phyloP scores from a whole-genome alignment of 306 rosid genomes.

The Vachellia collinsii region DNA sequence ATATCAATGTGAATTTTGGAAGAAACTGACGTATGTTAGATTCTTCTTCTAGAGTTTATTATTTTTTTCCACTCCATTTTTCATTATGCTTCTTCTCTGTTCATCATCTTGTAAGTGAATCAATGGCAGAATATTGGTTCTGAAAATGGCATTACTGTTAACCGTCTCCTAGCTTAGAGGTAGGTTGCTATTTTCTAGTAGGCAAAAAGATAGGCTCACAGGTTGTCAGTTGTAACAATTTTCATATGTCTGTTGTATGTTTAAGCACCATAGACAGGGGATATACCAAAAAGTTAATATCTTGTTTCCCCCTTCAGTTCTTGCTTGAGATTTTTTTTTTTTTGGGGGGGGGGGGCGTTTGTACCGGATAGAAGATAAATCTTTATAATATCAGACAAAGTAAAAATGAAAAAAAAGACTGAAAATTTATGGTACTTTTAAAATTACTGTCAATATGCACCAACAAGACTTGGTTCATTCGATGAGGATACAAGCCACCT shows the following conservation, averaged over 20 bases:
- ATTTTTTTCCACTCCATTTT: not conserved
- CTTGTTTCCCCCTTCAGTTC: not conserved
- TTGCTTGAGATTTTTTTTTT: not conserved
- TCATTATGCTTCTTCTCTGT: not conserved
- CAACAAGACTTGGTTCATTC: not conserved
- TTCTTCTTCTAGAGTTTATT: constrained; percentile 31
- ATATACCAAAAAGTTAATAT: constrained; percentile 4
- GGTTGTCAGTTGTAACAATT: constrained; percentile 14
- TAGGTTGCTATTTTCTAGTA: not conserved
- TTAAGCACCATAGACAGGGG: not conserved
- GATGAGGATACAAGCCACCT: not conserved
- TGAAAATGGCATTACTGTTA: not conserved
- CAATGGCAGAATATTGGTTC: constrained; percentile 21
- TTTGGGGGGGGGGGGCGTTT: not conserved
- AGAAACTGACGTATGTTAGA: constrained; percentile 13
- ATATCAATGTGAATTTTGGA: constrained; percentile 34
- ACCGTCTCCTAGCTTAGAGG: not conserved
- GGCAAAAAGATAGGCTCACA: constrained; percentile 21
- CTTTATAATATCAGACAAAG: not conserved
- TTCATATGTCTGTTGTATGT: constrained; percentile 19
- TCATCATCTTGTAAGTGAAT: constrained; percentile 38
- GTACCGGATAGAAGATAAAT: not conserved
- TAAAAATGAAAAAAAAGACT: not conserved
- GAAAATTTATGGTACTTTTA: not conserved
- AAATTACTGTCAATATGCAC: not conserved